A percentile compares a stretch with the other conserved stretches of the same genome.
Evolutionary conservation across 2,329 filamentous ascomycete genomes (phyloP).

Genomic region (Pseudogymnoascus sp.): DNA sequence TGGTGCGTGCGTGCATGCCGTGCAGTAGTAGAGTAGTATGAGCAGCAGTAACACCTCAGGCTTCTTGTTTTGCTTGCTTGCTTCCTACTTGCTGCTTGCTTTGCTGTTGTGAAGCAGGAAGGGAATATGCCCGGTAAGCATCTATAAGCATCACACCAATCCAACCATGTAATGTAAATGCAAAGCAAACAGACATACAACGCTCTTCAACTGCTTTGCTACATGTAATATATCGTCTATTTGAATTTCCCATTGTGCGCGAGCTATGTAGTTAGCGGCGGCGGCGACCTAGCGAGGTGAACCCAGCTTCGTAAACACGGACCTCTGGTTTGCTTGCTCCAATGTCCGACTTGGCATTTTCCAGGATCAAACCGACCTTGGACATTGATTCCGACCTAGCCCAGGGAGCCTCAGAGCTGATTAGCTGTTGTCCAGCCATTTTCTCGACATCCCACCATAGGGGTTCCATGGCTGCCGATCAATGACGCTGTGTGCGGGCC

Average conservation of each 20-base stretch:
- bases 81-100: neutral
- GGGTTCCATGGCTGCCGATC: neutral
- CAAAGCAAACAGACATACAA: neutral
- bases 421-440: neutral
- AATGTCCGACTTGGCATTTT: neutral
- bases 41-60: neutral
- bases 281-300: neutral
- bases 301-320: neutral
- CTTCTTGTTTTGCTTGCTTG: neutral
- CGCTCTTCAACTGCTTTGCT: neutral
- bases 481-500: conserved; percentile 1
- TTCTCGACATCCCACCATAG: neutral
- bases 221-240: neutral
- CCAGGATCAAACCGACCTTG: neutral
- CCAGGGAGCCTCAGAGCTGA: neutral
- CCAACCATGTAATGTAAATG: neutral
- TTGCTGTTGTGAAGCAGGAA: neutral
- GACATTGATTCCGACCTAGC: neutral
- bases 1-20: neutral
- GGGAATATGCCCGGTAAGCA: neutral
- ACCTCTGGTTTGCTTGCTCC: neutral
- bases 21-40: neutral
- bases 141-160: neutral
- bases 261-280: neutral
- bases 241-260: neutral